Conservation (phyloP, 2,329 filamentous ascomycete genomes). For the Hypomyces perniciosus region DNA sequence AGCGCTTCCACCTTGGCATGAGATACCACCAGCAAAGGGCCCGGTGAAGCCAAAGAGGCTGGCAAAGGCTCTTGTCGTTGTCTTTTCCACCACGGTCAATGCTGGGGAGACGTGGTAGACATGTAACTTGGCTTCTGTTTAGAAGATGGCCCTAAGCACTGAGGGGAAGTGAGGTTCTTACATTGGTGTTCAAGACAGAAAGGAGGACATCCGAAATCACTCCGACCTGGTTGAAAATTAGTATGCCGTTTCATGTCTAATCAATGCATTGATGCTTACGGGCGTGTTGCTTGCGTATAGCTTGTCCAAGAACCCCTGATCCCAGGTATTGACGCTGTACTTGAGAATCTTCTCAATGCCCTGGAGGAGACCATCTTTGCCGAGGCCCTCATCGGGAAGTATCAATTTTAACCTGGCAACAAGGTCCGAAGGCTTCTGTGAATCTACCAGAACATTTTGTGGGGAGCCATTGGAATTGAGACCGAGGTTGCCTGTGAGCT, state of each 20-base stretch:
- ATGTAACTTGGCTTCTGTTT: constrained; percentile 53
- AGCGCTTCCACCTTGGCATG: constrained; percentile 74
- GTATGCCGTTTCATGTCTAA: not conserved
- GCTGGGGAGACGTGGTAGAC: constrained; percentile 92
- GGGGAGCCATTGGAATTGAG: constrained; percentile 32
- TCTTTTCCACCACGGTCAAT: constrained; percentile 81
- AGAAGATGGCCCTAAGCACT: not conserved
- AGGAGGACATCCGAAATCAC: constrained; percentile 80
- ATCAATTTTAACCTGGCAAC: constrained; percentile 50
- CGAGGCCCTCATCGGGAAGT: constrained; percentile 53
- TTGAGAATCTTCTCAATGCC: constrained; percentile 65
- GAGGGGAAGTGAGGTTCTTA: constrained; percentile 30
- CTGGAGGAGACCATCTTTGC: constrained; percentile 68
- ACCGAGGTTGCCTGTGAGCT: constrained; percentile 44
- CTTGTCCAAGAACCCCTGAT: constrained; percentile 94
- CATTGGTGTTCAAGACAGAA: constrained; percentile 84
- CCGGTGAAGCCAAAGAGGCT: constrained; percentile 69
- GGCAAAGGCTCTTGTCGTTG: constrained; percentile 67
- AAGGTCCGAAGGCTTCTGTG: constrained; percentile 53
- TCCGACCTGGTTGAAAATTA: constrained; percentile 53
- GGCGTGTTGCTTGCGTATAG: constrained; percentile 87
- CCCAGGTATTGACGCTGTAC: constrained; percentile 97
- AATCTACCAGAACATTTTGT: constrained; percentile 58
- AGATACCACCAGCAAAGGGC: constrained; percentile 65
- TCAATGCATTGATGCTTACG: constrained; percentile 33